These are phyloP conservation scores for Phytopythium chamaehyphon DNA, from an alignment of 352 stramenopile genomes.

Conservation along the genomic window DNA sequence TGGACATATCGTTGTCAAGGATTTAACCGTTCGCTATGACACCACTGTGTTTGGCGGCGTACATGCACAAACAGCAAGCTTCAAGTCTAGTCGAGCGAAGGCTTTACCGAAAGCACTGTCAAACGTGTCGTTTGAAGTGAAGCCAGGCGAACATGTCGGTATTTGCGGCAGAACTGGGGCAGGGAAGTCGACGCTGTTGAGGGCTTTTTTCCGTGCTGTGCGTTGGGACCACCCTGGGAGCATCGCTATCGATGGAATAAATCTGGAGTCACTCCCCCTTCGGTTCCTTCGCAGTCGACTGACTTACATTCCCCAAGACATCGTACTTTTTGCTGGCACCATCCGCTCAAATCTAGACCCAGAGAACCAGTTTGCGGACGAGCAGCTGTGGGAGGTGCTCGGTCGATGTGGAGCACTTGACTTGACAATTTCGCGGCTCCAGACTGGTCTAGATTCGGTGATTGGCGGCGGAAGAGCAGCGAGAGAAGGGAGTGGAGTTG, in stretches of 20 bases:
- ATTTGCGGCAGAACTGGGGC: constrained; percentile 88
- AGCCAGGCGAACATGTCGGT: constrained; percentile 23
- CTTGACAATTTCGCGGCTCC: constrained; percentile 33
- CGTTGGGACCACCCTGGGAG: constrained; percentile 37
- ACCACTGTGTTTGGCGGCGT: neutral
- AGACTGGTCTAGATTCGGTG: constrained; percentile 41
- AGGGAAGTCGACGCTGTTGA: constrained; percentile 88
- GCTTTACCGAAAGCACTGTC: constrained; percentile 29
- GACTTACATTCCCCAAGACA: constrained; percentile 82
- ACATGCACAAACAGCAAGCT: too few species aligned
- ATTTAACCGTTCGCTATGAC: constrained; percentile 45
- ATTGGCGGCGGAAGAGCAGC: constrained; percentile 18
- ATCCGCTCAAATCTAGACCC: constrained; percentile 88
- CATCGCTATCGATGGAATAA: constrained; percentile 72
- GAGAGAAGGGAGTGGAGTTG: neutral
- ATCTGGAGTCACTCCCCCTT: constrained; percentile 58
- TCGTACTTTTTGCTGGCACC: constrained; percentile 77
- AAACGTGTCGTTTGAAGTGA: constrained; percentile 7
- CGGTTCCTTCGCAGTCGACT: constrained; percentile 58
- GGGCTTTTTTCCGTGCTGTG: constrained; percentile 74
- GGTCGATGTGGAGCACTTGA: constrained; percentile 42
- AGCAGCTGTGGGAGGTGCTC: constrained; percentile 57
- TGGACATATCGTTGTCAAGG: constrained; percentile 47
- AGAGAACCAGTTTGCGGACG: constrained; percentile 24
- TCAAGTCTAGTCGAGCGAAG: neutral